Percentiles rank a stretch among this genome's conserved stretches.
These are phyloP conservation scores for Pichia cephalocereana DNA, from an alignment of 805 yeast genomes.

Conservation along the genomic window DNA sequence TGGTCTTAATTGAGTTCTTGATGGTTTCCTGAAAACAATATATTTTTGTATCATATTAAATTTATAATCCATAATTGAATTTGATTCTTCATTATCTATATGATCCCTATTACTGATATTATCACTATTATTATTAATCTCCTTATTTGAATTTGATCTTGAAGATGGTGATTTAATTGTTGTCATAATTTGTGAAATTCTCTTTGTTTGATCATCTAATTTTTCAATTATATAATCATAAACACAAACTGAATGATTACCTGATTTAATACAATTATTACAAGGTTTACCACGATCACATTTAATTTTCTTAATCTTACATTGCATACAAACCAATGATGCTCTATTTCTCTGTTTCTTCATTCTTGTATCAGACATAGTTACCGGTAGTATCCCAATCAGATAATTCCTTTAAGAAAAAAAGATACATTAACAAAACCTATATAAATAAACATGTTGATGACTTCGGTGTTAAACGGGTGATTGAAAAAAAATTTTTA, in stretches of 20 bases:
- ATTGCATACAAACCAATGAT: slow-evolving; percentile 8
- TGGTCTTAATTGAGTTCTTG: slow-evolving; percentile 2
- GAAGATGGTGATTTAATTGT: too few species aligned
- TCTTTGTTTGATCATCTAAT: neutral
- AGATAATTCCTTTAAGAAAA: too few species aligned
- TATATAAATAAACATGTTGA: too few species aligned
- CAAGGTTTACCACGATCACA: slow-evolving; percentile 13
- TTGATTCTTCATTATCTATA: neutral
- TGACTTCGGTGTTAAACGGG: too few species aligned
- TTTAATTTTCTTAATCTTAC: slow-evolving; percentile 11
- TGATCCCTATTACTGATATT: too few species aligned
- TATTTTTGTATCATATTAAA: neutral
- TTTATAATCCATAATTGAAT: neutral
- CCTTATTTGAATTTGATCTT: too few species aligned
- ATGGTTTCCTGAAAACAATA: slow-evolving; percentile 4
- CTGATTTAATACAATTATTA: slow-evolving; percentile 7
- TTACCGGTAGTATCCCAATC: too few species aligned
- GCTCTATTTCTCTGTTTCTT: slow-evolving; percentile 7
- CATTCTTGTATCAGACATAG: too few species aligned
- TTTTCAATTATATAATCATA: slow-evolving; percentile 1
- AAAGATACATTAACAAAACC: too few species aligned
- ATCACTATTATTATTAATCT: too few species aligned
- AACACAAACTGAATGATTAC: neutral
- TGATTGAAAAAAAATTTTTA: too few species aligned
- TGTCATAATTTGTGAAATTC: neutral